Conservation (phyloP, 768 basidiomycete species). For the Paxillus ammoniavirescens region DNA sequence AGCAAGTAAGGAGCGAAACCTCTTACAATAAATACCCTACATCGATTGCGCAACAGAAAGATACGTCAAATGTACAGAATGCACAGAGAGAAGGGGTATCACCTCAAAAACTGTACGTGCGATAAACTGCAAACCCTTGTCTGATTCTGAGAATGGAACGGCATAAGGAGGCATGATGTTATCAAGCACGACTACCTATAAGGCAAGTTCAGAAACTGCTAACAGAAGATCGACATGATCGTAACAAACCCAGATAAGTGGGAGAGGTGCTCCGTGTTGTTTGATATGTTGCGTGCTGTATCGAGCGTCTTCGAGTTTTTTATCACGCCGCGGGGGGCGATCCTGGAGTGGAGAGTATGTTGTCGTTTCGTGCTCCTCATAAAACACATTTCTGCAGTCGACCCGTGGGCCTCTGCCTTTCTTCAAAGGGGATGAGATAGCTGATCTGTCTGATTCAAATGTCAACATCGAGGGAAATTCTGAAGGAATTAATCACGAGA, state of each 20-base stretch:
- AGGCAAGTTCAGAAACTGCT: neutral
- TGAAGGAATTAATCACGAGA: conserved; percentile 2
- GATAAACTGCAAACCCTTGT: conserved; percentile 26
- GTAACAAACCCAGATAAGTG: conserved; percentile 25
- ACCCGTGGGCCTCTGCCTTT: conserved; percentile 11
- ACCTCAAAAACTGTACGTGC: conserved; percentile 27
- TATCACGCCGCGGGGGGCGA: neutral
- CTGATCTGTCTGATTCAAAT: conserved; percentile 7
- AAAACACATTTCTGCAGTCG: conserved; percentile 23
- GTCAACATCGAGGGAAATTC: conserved; percentile 12
- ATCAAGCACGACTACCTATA: conserved; percentile 24
- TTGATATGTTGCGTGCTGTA: conserved; percentile 12
- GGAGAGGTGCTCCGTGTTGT: conserved; percentile 24
- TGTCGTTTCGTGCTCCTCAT: neutral
- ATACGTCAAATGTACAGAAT: neutral
- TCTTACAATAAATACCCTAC: conserved; percentile 28
- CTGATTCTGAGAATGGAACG: conserved; percentile 25
- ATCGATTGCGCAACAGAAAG: neutral
- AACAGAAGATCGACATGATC: too few species aligned
- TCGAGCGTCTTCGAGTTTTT: neutral
- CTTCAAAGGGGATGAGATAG: conserved; percentile 16
- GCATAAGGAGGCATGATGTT: conserved; percentile 30
- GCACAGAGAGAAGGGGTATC: neutral
- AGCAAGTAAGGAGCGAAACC: neutral
- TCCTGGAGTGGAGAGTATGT: neutral